Evolutionary conservation across 2,329 filamentous ascomycete species (phyloP).

Genomic region (Cytospora piceae): DNA sequence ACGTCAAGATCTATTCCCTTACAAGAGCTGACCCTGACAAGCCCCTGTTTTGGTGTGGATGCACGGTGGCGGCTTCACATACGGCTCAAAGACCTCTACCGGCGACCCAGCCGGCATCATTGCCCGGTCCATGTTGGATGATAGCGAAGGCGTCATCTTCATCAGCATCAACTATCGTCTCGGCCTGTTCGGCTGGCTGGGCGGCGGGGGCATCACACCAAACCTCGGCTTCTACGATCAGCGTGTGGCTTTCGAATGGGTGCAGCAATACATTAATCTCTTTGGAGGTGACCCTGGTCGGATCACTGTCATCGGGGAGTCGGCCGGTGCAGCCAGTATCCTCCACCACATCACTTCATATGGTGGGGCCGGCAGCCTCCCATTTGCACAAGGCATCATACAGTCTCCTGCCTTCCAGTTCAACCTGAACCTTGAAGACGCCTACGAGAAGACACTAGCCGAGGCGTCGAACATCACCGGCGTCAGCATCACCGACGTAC

Average conservation of each 20-base stretch:
- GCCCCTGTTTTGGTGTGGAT: slow-evolving; percentile 50
- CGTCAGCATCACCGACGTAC: slow-evolving; percentile 35
- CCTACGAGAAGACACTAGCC: slow-evolving; percentile 34
- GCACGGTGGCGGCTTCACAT: slow-evolving; percentile 50
- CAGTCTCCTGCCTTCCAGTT: slow-evolving; percentile 43
- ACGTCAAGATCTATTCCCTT: slow-evolving; percentile 33
- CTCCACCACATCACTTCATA: slow-evolving; percentile 53
- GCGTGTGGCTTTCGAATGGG: slow-evolving; percentile 48
- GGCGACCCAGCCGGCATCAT: slow-evolving; percentile 23
- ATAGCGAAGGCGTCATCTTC: slow-evolving; percentile 47
- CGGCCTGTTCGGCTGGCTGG: slow-evolving; percentile 52
- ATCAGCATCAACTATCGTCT: slow-evolving; percentile 54
- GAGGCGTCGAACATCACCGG: slow-evolving; percentile 34
- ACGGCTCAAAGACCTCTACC: slow-evolving; percentile 46
- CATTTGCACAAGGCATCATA: slow-evolving; percentile 44
- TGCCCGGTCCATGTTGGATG: slow-evolving; percentile 19
- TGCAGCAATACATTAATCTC: slow-evolving; percentile 44
- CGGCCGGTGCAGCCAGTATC: slow-evolving; percentile 52
- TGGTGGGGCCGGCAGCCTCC: slow-evolving; percentile 47
- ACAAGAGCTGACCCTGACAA: slow-evolving; percentile 41
- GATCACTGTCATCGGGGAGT: slow-evolving; percentile 51
- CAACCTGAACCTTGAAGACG: slow-evolving; percentile 40
- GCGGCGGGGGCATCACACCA: slow-evolving; percentile 41
- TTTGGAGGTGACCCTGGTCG: slow-evolving; percentile 47
- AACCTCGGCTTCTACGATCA: slow-evolving; percentile 48